Evolutionary conservation across 1,139 yeast genomes (phyloP).

Genomic region (Nadsonia starkeyi-henricii): DNA sequence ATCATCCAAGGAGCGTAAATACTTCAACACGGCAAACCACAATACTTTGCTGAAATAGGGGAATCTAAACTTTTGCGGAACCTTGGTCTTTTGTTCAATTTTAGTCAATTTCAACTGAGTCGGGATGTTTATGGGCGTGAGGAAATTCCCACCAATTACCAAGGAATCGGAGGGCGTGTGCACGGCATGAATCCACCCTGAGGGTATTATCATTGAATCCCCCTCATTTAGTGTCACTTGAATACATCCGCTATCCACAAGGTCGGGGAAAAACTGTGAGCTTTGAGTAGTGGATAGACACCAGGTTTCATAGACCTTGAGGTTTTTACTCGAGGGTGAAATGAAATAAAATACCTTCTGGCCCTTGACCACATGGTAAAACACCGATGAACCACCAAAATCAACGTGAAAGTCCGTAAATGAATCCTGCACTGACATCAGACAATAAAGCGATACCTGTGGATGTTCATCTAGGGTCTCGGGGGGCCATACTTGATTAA

Average conservation of each 20-base stretch:
- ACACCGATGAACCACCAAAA: slow-evolving; percentile 87
- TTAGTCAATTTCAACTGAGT: slow-evolving; percentile 48
- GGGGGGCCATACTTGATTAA: slow-evolving; percentile 49
- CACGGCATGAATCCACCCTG: slow-evolving; percentile 92
- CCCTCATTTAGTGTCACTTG: slow-evolving; percentile 53
- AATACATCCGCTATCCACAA: slow-evolving; percentile 33
- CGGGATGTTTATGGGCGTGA: slow-evolving; percentile 48
- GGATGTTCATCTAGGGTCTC: slow-evolving; percentile 24
- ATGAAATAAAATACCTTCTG: slow-evolving; percentile 58
- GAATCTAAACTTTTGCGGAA: slow-evolving; percentile 62
- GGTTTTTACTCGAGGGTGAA: slow-evolving; percentile 59
- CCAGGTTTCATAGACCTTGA: slow-evolving; percentile 56
- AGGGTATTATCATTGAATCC: slow-evolving; percentile 70
- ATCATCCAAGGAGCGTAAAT: not conserved
- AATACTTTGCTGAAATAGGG: slow-evolving; percentile 62
- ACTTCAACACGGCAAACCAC: slow-evolving; percentile 37
- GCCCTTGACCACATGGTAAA: slow-evolving; percentile 69
- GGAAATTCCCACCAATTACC: slow-evolving; percentile 78
- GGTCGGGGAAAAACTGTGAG: slow-evolving; percentile 52
- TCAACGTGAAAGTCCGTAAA: slow-evolving; percentile 87
- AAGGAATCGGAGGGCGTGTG: slow-evolving; percentile 69
- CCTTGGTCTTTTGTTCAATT: slow-evolving; percentile 55
- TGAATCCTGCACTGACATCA: slow-evolving; percentile 72
- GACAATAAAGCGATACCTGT: slow-evolving; percentile 66
- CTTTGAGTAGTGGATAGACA: slow-evolving; percentile 52